Evolutionary conservation across 2,329 filamentous ascomycete species (phyloP).

Genomic region (Nemania sp.): DNA sequence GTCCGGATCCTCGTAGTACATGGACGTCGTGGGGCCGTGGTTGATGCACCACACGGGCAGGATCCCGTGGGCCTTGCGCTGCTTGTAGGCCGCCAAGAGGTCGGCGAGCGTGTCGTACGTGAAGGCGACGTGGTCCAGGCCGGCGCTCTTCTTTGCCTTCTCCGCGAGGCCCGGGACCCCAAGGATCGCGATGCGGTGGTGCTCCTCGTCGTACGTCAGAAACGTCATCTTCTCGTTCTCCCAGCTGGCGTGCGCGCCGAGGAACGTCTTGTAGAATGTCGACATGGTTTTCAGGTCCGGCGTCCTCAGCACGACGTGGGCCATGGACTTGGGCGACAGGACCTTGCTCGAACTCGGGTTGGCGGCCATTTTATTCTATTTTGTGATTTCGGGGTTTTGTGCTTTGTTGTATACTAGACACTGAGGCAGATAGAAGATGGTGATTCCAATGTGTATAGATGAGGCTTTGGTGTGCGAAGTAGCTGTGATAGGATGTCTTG

Average conservation of each 20-base stretch:
- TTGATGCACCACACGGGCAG: slow-evolving; percentile 50
- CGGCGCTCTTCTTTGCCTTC: slow-evolving; percentile 34
- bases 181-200: slow-evolving; percentile 52
- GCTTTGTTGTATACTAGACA: not conserved
- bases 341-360: slow-evolving; percentile 28
- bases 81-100: slow-evolving; percentile 44
- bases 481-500: not conserved
- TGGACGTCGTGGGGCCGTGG: slow-evolving; percentile 52
- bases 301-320: slow-evolving; percentile 37
- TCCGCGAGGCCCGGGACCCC: slow-evolving; percentile 33
- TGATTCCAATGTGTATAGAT: not conserved
- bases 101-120: slow-evolving; percentile 43
- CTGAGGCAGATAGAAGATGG: not conserved
- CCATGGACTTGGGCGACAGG: slow-evolving; percentile 31
- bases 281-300: slow-evolving; percentile 39
- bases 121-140: slow-evolving; percentile 51
- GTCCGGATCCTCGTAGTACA: slow-evolving; percentile 56
- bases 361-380: slow-evolving; percentile 31
- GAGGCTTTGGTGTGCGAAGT: not conserved
- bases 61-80: slow-evolving; percentile 44
- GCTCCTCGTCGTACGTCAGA: slow-evolving; percentile 52
- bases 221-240: slow-evolving; percentile 42
- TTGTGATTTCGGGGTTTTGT: no score
- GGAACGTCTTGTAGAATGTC: slow-evolving; percentile 45
- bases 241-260: slow-evolving; percentile 40